A percentile compares a stretch with the other conserved stretches of the same genome.
These are phyloP conservation scores for Candida gorgasii DNA, from an alignment of 805 yeast species.

Conservation along the genomic window DNA sequence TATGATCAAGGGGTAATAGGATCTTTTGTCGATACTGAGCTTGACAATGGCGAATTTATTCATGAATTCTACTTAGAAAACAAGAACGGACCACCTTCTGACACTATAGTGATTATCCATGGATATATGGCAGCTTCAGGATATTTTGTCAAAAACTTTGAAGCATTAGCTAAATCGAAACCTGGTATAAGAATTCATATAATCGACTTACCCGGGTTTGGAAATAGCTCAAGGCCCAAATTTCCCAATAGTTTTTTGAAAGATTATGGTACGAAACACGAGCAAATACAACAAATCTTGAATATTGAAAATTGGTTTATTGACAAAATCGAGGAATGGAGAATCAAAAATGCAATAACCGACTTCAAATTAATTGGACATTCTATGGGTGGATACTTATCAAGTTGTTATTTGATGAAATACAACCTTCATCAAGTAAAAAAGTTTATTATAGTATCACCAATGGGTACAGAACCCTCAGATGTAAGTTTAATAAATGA, in stretches of 20 bases:
- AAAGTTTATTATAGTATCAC: conserved; percentile 34
- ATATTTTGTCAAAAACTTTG: conserved; percentile 40
- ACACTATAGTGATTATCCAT: conserved; percentile 33
- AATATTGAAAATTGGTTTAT: conserved; percentile 43
- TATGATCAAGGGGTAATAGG: conserved; percentile 16
- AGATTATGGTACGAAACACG: conserved; percentile 20
- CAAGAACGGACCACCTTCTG: conserved; percentile 9
- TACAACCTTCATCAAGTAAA: conserved; percentile 29
- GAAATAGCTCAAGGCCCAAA: conserved; percentile 41
- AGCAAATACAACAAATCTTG: conserved; percentile 32
- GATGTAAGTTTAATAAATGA: conserved; percentile 33
- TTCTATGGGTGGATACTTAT: conserved; percentile 45
- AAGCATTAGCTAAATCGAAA: conserved; percentile 27
- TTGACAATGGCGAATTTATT: conserved; percentile 29
- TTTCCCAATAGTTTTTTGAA: conserved; percentile 33
- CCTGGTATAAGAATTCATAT: conserved; percentile 38
- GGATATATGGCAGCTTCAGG: conserved; percentile 50
- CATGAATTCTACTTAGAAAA: conserved; percentile 39
- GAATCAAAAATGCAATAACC: conserved; percentile 22
- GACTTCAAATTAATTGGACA: conserved; percentile 37
- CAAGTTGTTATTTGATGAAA: conserved; percentile 42
- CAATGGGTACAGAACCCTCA: conserved; percentile 47
- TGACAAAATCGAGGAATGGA: conserved; percentile 40
- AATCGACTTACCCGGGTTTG: conserved; percentile 46
- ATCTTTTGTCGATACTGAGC: conserved; percentile 29